A percentile compares a stretch with the other conserved stretches of the same genome.
phyloP scores from a whole-genome alignment of 1,139 yeast genomes.

The Ogataea hybrid region DNA sequence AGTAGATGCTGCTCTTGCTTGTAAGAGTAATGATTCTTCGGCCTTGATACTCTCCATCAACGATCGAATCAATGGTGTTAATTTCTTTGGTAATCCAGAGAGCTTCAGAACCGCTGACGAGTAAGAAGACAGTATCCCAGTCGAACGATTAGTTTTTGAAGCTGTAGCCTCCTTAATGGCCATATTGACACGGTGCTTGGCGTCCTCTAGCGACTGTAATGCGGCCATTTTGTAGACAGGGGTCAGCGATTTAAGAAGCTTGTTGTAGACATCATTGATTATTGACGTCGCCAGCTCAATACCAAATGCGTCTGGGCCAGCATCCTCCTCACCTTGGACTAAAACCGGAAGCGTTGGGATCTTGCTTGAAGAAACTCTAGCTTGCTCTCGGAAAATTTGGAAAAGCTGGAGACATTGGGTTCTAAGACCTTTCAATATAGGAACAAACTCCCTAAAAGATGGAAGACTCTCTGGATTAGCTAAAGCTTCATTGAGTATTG shows the following conservation, averaged over 20 bases:
- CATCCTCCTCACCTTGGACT: conserved; percentile 91
- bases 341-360: conserved; percentile 83
- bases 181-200: conserved; percentile 61
- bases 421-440: conserved; percentile 79
- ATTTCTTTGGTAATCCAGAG: conserved; percentile 72
- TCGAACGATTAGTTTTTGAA: conserved; percentile 52
- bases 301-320: conserved; percentile 93
- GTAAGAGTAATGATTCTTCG: conserved; percentile 68
- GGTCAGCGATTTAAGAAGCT: conserved; percentile 61
- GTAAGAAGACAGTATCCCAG: conserved; percentile 67
- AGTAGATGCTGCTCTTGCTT: conserved; percentile 67
- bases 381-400: conserved; percentile 72
- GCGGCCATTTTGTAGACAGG: conserved; percentile 72
- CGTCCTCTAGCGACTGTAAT: conserved; percentile 75
- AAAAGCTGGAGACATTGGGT: conserved; percentile 84
- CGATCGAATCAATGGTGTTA: conserved; percentile 85
- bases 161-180: conserved; percentile 71
- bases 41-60: conserved; percentile 90
- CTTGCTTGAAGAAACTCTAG: conserved; percentile 71
- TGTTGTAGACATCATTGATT: conserved; percentile 61
- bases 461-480: conserved; percentile 47
- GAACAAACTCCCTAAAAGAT: conserved; percentile 79
- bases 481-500: conserved; percentile 41
- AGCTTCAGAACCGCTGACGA: conserved; percentile 71
- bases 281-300: conserved; percentile 74